Evolutionary conservation across 164 flowering plant genomes (phyloP).

Genomic region (Santalum album): DNA sequence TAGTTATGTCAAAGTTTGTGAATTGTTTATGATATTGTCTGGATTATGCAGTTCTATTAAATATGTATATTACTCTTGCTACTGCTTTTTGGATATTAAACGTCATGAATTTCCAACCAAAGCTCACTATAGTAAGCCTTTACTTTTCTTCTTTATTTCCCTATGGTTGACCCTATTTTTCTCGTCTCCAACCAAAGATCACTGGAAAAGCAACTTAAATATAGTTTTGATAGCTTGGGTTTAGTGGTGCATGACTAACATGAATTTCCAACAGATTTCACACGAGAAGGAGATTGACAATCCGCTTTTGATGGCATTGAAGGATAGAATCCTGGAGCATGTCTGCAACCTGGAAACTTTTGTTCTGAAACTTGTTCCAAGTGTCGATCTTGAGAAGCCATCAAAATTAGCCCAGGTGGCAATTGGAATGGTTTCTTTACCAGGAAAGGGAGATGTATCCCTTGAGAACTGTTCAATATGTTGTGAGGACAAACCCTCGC

Average conservation of each 20-base stretch:
- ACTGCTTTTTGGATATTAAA: too few species aligned
- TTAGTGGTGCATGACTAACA: neutral
- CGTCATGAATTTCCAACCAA: too few species aligned
- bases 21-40: too few species aligned
- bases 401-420: conserved; percentile 66
- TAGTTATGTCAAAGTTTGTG: too few species aligned
- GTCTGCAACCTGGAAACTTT: conserved; percentile 45
- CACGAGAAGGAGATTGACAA: conserved; percentile 38
- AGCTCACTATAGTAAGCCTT: too few species aligned
- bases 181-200: too few species aligned
- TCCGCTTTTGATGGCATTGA: conserved; percentile 60
- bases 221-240: too few species aligned
- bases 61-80: too few species aligned
- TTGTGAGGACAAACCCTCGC: conserved; percentile 54
- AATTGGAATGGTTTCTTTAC: conserved; percentile 50
- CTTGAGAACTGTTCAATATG: conserved; percentile 65
- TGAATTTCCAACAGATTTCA: conserved; percentile 32
- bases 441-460: conserved; percentile 21
- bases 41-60: too few species aligned
- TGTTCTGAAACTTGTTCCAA: conserved; percentile 37
- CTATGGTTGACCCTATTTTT: too few species aligned
- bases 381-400: conserved; percentile 36
- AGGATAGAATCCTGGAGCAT: conserved; percentile 59
- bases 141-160: too few species aligned
- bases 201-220: too few species aligned